Evolutionary conservation across 495 filamentous ascomycete species (phyloP), one percentile per base, ranked within the genome.

Genomic region (Letharia columbiana): DNA sequence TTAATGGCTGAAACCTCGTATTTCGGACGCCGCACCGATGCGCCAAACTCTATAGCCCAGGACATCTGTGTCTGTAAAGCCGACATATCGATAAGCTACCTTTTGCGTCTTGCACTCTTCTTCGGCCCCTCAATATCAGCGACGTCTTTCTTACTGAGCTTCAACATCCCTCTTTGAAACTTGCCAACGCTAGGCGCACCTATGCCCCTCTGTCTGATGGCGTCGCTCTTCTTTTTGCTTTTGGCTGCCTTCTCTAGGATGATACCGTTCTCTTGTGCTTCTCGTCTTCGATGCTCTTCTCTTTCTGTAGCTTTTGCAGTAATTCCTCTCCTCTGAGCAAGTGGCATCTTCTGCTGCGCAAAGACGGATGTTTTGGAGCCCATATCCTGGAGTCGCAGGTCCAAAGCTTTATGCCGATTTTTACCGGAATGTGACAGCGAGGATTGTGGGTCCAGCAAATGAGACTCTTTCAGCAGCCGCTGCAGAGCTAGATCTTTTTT

Each of bases 401-500:
- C 92, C 39, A 89, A 80, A 11, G 91, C 91, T 74, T 89, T 91
- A 67, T 90, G 84, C 35, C 83, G 81, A 71, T 84, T 84, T 68
- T 81, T 84, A 20, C 89, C 88, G 0, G 83, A 82, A 2, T 83
- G 81, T 9, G 83, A 79, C 56, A 89, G 84, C n/a, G 83, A 81
- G 13, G 79, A 79, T 4, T 85, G 80, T 0, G 80, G 75, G 20
- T 92, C 87, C 62, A 98, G 86, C 45, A 98, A 87, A 76, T 97
- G 93, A 2, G 93, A 97, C 79, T 98, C 94, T 66, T 86, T 81
- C 15, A 98, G 84, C 15, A 98, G 83, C 20, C 91, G 85, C 71
- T 97, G 92, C 28, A 98, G 83, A 13, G 89, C 92, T 33, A 98
- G 84, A 71, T 98, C 94, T 73, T 97, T 94, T 76, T 93, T 93